Conservation (phyloP, 2,329 filamentous ascomycete genomes). For the Aciculosporium take region DNA sequence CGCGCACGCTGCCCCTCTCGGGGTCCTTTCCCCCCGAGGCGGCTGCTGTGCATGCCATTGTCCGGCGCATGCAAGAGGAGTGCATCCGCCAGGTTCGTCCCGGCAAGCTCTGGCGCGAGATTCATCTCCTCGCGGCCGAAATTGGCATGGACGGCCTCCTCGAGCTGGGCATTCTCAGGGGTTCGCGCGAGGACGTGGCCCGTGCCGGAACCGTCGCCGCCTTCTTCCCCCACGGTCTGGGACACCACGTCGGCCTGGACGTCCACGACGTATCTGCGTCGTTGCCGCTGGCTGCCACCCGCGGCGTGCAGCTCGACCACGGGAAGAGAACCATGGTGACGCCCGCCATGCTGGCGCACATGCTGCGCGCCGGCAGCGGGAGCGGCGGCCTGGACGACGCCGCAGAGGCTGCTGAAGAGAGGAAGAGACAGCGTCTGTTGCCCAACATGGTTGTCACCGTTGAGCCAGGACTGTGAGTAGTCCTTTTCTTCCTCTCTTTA, state of each 20-base stretch:
- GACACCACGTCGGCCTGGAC: slow-evolving; percentile 52
- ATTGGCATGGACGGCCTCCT: slow-evolving; percentile 60
- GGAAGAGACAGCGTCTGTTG: slow-evolving; percentile 28
- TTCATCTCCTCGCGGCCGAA: slow-evolving; percentile 59
- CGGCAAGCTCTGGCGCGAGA: slow-evolving; percentile 53
- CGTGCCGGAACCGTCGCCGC: slow-evolving; percentile 39
- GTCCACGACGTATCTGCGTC: slow-evolving; percentile 43
- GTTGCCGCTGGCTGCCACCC: slow-evolving; percentile 18
- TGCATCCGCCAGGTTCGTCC: slow-evolving; percentile 57
- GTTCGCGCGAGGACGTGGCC: slow-evolving; percentile 42
- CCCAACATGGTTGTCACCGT: slow-evolving; percentile 61
- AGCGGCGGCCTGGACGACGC: neutral
- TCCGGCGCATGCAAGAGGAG: slow-evolving; percentile 65
- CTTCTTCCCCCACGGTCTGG: slow-evolving; percentile 53
- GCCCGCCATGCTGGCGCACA: slow-evolving; percentile 18
- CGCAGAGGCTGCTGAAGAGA: slow-evolving; percentile 8
- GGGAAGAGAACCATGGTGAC: slow-evolving; percentile 29
- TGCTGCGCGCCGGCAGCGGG: neutral
- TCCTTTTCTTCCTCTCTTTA: neutral
- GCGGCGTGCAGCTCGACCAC: slow-evolving; percentile 16
- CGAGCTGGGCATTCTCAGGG: slow-evolving; percentile 55
- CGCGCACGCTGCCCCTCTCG: slow-evolving; percentile 68
- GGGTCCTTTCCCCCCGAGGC: slow-evolving; percentile 56
- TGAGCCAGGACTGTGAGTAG: slow-evolving; percentile 54
- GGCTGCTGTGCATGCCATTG: slow-evolving; percentile 59